A percentile compares a stretch with the other conserved stretches of the same genome.
Conservation (phyloP, 2,329 filamentous ascomycete genomes). For the Fusarium chuoi region DNA sequence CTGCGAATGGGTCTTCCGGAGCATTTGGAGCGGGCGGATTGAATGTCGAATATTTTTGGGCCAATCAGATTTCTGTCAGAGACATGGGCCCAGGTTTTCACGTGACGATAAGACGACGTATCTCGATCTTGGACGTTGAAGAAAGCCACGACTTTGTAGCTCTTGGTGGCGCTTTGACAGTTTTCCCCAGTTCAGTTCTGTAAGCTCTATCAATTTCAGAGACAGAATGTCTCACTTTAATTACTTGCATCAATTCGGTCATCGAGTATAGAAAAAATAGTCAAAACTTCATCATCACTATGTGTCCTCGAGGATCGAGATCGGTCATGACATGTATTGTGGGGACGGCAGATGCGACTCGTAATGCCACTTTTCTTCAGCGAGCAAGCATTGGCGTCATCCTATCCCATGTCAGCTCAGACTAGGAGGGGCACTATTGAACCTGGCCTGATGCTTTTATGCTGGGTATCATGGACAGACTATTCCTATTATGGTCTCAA, state of each 20-base stretch:
- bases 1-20: constrained; percentile 35
- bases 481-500: constrained; percentile 29
- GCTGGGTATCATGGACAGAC: constrained; percentile 34
- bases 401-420: constrained; percentile 4
- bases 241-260: neutral
- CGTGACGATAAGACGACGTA: constrained; percentile 42
- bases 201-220: neutral
- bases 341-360: constrained; percentile 30
- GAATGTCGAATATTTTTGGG: constrained; percentile 37
- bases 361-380: constrained; percentile 31
- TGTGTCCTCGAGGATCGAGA: neutral
- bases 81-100: constrained; percentile 18
- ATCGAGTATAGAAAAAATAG: neutral
- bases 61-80: constrained; percentile 27
- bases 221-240: neutral
- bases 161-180: neutral
- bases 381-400: constrained; percentile 25
- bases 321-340: constrained; percentile 27
- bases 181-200: neutral
- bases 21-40: constrained; percentile 35
- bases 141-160: constrained; percentile 7
- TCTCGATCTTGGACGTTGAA: constrained; percentile 22
- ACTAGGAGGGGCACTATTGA: constrained; percentile 18
- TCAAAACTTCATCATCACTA: constrained; percentile 22
- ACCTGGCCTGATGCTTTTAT: constrained; percentile 22